Conservation (phyloP, 257 asterid species). For the Rhazya stricta region DNA sequence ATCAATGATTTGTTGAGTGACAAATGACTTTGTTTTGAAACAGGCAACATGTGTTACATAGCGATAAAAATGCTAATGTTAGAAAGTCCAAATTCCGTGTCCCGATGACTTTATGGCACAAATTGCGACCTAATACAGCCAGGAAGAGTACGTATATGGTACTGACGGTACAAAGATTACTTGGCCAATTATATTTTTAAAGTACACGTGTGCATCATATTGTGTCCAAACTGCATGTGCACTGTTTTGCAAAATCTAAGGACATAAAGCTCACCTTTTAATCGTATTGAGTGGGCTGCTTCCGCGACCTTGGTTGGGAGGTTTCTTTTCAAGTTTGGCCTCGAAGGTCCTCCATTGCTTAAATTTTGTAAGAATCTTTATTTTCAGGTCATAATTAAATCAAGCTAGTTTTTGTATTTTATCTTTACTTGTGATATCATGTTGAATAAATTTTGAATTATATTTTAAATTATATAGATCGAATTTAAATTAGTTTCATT, state of each 20-base stretch:
- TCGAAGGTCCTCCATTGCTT: not conserved
- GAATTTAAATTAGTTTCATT: too few species aligned
- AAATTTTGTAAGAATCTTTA: not conserved
- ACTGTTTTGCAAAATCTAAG: slow-evolving; percentile 15
- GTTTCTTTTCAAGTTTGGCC: not conserved
- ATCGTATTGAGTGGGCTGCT: slow-evolving; percentile 24
- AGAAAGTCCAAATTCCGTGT: not conserved
- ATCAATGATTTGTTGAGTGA: too few species aligned
- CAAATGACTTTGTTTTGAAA: not conserved
- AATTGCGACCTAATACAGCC: not conserved
- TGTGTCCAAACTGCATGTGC: slow-evolving; percentile 1
- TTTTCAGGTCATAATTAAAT: too few species aligned
- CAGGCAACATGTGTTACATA: not conserved
- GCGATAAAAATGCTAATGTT: not conserved
- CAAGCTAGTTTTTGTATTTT: too few species aligned
- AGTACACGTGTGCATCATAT: slow-evolving; percentile 5
- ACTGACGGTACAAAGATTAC: not conserved
- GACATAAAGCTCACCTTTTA: not conserved
- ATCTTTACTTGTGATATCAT: too few species aligned
- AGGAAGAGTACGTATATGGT: not conserved
- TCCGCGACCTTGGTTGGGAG: not conserved
- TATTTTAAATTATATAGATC: too few species aligned
- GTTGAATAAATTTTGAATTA: too few species aligned
- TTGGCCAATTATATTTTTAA: not conserved
- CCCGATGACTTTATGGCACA: not conserved